Evolutionary conservation across 768 basidiomycete genomes (phyloP).

Genomic region (Suillus decipiens): DNA sequence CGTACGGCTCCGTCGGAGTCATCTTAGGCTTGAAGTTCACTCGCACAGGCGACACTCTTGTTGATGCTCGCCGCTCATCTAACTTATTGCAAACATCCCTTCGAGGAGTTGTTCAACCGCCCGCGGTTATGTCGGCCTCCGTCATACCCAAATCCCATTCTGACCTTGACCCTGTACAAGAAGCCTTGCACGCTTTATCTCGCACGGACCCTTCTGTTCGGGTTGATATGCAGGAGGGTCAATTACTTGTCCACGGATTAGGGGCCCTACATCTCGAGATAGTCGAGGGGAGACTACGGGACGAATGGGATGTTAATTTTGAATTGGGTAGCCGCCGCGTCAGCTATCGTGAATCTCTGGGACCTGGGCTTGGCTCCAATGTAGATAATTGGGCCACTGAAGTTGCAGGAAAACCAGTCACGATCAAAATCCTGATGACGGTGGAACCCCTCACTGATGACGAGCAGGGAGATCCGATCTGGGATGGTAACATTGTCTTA

Average conservation of each 20-base stretch:
- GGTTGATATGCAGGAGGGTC: slow-evolving; percentile 77
- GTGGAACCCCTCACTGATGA: slow-evolving; percentile 54
- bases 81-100: slow-evolving; percentile 42
- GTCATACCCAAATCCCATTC: slow-evolving; percentile 80
- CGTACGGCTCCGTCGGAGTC: slow-evolving; percentile 84
- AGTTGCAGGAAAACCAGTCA: slow-evolving; percentile 54
- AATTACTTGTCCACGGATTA: slow-evolving; percentile 80
- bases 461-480: slow-evolving; percentile 65
- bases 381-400: slow-evolving; percentile 62
- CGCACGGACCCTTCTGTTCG: slow-evolving; percentile 93
- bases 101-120: slow-evolving; percentile 71
- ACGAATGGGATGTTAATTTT: slow-evolving; percentile 79
- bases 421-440: slow-evolving; percentile 54
- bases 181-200: slow-evolving; percentile 66
- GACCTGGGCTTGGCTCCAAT: slow-evolving; percentile 30
- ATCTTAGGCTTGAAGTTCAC: slow-evolving; percentile 82
- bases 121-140: slow-evolving; percentile 84
- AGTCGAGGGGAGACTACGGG: slow-evolving; percentile 73
- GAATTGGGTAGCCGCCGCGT: slow-evolving; percentile 78
- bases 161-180: slow-evolving; percentile 76
- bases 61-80: slow-evolving; percentile 45
- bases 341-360: slow-evolving; percentile 72
- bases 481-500: slow-evolving; percentile 79
- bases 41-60: slow-evolving; percentile 84
- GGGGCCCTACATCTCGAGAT: slow-evolving; percentile 90